Percentiles rank a stretch among this genome's conserved stretches.
These are phyloP conservation scores for Citrus mangshanensis DNA, from an alignment of 345 rosid genomes.

Conservation along the genomic window DNA sequence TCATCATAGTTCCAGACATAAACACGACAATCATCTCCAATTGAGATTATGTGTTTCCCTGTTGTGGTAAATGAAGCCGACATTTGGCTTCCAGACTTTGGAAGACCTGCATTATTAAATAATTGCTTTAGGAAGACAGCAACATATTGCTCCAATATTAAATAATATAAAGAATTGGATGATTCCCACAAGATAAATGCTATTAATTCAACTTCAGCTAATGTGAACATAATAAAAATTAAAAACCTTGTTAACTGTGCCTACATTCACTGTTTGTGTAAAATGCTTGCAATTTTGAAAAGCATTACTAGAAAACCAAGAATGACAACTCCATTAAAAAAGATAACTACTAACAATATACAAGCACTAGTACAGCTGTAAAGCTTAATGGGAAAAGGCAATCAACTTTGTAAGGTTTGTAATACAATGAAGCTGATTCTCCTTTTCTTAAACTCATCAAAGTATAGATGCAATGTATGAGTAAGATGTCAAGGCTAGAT, in stretches of 20 bases:
- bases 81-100: constrained; percentile 64
- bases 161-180: constrained; percentile 6
- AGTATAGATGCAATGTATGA: constrained; percentile 16
- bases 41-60: constrained; percentile 72
- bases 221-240: neutral
- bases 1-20: constrained; percentile 67
- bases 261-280: constrained; percentile 17
- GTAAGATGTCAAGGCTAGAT: neutral
- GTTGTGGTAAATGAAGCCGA: constrained; percentile 72
- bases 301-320: neutral
- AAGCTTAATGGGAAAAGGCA: neutral
- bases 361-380: constrained; percentile 19
- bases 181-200: neutral
- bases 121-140: constrained; percentile 6
- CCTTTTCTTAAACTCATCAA: neutral
- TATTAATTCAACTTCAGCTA: neutral
- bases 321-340: neutral
- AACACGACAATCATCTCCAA: constrained; percentile 69
- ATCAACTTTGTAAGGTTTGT: neutral
- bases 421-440: neutral
- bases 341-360: neutral
- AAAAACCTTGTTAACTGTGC: neutral
- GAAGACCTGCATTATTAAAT: constrained; percentile 41
- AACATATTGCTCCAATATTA: neutral
- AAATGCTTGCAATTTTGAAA: neutral